Conservation (phyloP, 129 eudicot genomes). For the Lactuca sativa region DNA sequence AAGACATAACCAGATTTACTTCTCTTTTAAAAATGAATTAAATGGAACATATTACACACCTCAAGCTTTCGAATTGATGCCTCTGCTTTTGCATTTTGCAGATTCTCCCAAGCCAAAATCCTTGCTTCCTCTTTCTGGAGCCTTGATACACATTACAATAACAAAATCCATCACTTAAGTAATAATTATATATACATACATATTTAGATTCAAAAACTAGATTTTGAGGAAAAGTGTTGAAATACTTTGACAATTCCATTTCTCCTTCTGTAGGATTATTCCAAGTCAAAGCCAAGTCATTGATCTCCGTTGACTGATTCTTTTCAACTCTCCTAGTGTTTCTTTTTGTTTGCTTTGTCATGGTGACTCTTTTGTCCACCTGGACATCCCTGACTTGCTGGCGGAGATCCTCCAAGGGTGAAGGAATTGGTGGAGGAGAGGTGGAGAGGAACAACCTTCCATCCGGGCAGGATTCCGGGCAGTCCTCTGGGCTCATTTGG, state of each 20-base stretch:
- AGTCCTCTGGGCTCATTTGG: conserved; percentile 79
- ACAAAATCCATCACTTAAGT: background rate
- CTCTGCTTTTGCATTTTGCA: conserved; percentile 96
- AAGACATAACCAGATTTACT: background rate
- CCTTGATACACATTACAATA: conserved; percentile 40
- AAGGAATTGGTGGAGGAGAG: conserved; percentile 35
- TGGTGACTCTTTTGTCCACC: conserved; percentile 70
- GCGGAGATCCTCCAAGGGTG: conserved; percentile 20
- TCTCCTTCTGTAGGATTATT: conserved; percentile 45
- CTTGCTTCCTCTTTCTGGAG: conserved; percentile 74
- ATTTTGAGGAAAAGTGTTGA: background rate
- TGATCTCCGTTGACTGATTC: conserved; percentile 36
- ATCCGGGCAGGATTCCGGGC: conserved; percentile 50
- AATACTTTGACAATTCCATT: conserved; percentile 64
- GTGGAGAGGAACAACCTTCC: conserved; percentile 44
- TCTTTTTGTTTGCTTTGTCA: conserved; percentile 39
- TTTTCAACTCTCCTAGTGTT: conserved; percentile 29
- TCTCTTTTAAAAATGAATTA: background rate
- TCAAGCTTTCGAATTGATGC: conserved; percentile 80
- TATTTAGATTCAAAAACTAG: background rate
- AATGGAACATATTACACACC: conserved; percentile 37
- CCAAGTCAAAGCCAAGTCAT: conserved; percentile 47
- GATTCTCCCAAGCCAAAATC: conserved; percentile 90
- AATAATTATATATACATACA: background rate
- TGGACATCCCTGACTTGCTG: conserved; percentile 69